Conservation (phyloP, 2,329 filamentous ascomycete species). For the Colletotrichum graminicola region DNA sequence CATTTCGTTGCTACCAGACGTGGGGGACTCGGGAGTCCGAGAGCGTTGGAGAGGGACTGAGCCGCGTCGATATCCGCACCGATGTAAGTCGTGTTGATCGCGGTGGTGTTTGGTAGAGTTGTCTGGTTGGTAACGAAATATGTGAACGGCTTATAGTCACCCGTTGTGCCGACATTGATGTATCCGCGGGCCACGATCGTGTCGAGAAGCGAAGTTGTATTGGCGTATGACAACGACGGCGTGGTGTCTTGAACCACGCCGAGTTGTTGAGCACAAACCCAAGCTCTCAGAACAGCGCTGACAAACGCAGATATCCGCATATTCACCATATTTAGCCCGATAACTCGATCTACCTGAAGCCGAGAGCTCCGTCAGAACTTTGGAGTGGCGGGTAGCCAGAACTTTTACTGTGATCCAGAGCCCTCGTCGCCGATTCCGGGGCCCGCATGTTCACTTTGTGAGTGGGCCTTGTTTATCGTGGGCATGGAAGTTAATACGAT, state of each 20-base stretch:
- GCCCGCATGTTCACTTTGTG: conserved; percentile 34
- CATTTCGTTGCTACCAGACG: conserved; percentile 30
- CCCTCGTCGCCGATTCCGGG: conserved; percentile 32
- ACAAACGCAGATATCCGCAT: conserved; percentile 1
- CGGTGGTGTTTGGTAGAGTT: conserved; percentile 9
- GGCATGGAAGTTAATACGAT: conserved; percentile 15
- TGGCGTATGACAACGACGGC: conserved; percentile 16
- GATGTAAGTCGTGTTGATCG: conserved; percentile 39
- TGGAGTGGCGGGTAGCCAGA: background rate
- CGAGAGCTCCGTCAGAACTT: background rate
- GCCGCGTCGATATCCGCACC: conserved; percentile 41
- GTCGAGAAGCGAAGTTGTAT: conserved; percentile 38
- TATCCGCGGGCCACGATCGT: conserved; percentile 32
- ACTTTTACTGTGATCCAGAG: background rate
- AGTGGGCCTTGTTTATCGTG: conserved; percentile 25
- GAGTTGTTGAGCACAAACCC: conserved; percentile 13
- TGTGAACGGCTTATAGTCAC: conserved; percentile 41
- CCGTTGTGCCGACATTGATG: conserved; percentile 39
- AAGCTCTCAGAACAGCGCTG: background rate
- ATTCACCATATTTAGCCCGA: background rate
- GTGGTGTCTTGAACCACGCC: background rate
- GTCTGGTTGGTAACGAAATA: conserved; percentile 35
- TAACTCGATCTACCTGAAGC: background rate
- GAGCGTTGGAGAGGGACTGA: conserved; percentile 39
- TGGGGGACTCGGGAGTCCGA: conserved; percentile 30